These are phyloP conservation scores for Fusarium luffae DNA, from an alignment of 2,329 filamentous ascomycete species.

Conservation along the genomic window DNA sequence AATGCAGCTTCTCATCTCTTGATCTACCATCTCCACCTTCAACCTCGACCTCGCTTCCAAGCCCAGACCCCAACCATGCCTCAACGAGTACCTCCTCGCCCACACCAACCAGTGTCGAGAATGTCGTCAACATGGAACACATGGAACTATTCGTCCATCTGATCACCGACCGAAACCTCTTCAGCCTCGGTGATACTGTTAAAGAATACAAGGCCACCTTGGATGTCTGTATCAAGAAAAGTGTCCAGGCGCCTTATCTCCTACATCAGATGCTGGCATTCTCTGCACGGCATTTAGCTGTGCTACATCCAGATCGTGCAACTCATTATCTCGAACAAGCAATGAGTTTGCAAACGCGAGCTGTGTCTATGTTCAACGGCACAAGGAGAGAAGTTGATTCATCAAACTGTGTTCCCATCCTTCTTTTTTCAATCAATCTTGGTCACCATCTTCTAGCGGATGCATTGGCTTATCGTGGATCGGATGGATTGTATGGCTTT, in stretches of 20 bases:
- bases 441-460: slow-evolving; percentile 30
- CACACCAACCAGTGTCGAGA: background rate
- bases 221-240: background rate
- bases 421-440: slow-evolving; percentile 23
- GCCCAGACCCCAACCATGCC: background rate
- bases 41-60: background rate
- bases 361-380: slow-evolving; percentile 27
- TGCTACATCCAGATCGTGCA: background rate
- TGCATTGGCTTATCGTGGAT: background rate
- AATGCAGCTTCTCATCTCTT: slow-evolving; percentile 14
- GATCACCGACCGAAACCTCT: background rate
- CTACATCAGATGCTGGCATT: slow-evolving; percentile 29
- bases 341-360: slow-evolving; percentile 12
- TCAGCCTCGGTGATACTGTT: slow-evolving; percentile 4
- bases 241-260: slow-evolving; percentile 18
- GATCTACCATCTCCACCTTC: background rate
- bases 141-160: slow-evolving; percentile 28
- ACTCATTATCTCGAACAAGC: background rate
- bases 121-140: slow-evolving; percentile 6
- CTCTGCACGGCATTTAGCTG: slow-evolving; percentile 26
- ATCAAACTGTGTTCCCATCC: slow-evolving; percentile 20
- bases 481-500: background rate
- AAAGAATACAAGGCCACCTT: background rate
- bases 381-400: background rate
- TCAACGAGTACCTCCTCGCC: background rate